A percentile compares a stretch with the other conserved stretches of the same genome.
phyloP scores from a whole-genome alignment of 495 filamentous ascomycete species.

The Pyrenula massariospora region DNA sequence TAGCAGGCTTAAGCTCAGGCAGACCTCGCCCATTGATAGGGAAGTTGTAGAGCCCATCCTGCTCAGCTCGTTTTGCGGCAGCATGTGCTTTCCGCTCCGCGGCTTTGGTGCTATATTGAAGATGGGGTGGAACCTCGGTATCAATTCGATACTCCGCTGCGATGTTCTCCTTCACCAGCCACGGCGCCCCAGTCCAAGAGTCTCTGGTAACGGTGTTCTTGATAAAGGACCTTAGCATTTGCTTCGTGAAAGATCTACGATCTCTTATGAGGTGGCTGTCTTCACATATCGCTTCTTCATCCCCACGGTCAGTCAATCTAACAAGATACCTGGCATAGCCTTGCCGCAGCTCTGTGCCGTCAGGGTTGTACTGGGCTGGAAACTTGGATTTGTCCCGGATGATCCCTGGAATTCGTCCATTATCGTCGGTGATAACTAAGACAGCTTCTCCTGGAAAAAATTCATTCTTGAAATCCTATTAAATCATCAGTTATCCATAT shows the following conservation, averaged over 20 bases:
- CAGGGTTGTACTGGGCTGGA: slow-evolving; percentile 43
- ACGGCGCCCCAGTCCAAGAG: slow-evolving; percentile 87
- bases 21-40: slow-evolving; percentile 43
- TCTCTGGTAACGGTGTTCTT: slow-evolving; percentile 88
- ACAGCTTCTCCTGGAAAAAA: slow-evolving; percentile 91
- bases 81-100: slow-evolving; percentile 60
- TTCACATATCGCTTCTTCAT: slow-evolving; percentile 68
- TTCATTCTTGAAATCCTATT: slow-evolving; percentile 79
- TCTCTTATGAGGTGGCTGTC: slow-evolving; percentile 77
- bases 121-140: slow-evolving; percentile 68
- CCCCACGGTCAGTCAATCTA: slow-evolving; percentile 52
- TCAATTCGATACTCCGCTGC: slow-evolving; percentile 77
- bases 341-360: slow-evolving; percentile 49
- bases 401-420: slow-evolving; percentile 60
- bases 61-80: slow-evolving; percentile 55
- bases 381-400: slow-evolving; percentile 84
- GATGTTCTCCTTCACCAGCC: slow-evolving; percentile 81
- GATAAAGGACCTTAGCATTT: slow-evolving; percentile 84
- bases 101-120: slow-evolving; percentile 68
- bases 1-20: slow-evolving; percentile 69
- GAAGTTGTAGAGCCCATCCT: slow-evolving; percentile 41
- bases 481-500: slow-evolving; percentile 21
- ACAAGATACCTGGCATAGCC: slow-evolving; percentile 76
- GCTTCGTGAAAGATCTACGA: slow-evolving; percentile 88
- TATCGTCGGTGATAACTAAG: slow-evolving; percentile 55